phyloP scores from a whole-genome alignment of 176 grass and related monocot species.

The Elaeis guineensis region DNA sequence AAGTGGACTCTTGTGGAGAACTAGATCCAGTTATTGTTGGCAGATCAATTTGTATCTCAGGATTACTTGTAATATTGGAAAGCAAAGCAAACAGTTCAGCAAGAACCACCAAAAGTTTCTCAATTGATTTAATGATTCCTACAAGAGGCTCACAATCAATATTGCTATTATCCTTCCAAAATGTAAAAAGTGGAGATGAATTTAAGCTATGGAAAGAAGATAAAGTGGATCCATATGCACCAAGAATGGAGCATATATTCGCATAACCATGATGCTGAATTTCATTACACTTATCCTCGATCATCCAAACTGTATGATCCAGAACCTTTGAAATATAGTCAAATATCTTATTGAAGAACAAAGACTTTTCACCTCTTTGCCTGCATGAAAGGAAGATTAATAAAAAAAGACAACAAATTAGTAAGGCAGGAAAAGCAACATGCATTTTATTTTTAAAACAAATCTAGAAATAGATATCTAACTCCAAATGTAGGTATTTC shows the following conservation, averaged over 20 bases:
- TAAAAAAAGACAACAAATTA: too few species aligned
- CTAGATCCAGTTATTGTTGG: conserved; percentile 40
- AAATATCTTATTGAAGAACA: conserved; percentile 30
- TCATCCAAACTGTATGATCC: conserved; percentile 44
- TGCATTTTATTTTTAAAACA: too few species aligned
- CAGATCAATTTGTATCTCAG: conserved; percentile 28
- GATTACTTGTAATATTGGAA: conserved; percentile 34
- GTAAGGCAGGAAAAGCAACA: too few species aligned
- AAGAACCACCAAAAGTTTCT: conserved; percentile 56
- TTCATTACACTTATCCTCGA: conserved; percentile 52
- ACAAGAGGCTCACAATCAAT: conserved; percentile 32
- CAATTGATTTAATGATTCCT: conserved; percentile 37
- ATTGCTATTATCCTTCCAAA: conserved; percentile 27
- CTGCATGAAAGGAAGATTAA: conserved; percentile 21
- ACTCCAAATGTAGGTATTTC: too few species aligned
- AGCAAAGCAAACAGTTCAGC: conserved; percentile 51
- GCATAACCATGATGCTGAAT: conserved; percentile 39
- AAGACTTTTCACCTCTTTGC: conserved; percentile 51
- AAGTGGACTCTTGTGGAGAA: conserved; percentile 34
- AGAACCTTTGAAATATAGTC: conserved; percentile 44
- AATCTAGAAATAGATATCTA: too few species aligned
- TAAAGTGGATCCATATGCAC: conserved; percentile 40
- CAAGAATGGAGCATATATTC: conserved; percentile 37
- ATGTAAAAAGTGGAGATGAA: conserved; percentile 54
- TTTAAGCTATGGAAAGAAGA: conserved; percentile 54